Evolutionary conservation across 768 basidiomycete species (phyloP), one percentile per base, ranked within the genome.

Genomic region (Boletus sp.): DNA sequence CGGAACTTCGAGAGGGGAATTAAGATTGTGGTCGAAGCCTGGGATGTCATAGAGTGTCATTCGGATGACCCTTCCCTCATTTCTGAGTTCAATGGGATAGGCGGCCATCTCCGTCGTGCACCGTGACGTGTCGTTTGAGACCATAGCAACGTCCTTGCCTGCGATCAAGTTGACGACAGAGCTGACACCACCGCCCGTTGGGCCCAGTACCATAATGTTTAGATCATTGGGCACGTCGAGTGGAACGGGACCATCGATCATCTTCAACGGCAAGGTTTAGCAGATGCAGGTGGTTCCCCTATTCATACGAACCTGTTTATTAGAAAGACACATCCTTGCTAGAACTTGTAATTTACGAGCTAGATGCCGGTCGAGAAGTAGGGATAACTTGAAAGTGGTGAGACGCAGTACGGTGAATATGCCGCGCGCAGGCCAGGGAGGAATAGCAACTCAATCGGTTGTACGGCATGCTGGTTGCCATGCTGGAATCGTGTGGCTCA

Each of bases 91-190:
- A 40, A 64, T 58, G 28, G 42, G 56, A 41, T 67, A 62, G 2
- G 59, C 59, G 7, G 28, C 44, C 51, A 56, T 54, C 50, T 51
- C 60, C 40, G 42, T 57, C 24, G 65, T 69, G 58, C 65, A 67
- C 3, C 58, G 65, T 11, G 54, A 12, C 0, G 59, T 49, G 46
- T 60, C 60, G 12, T 60, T 60, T 1, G 67, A 69, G 9, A 65
- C 65, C 6, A 2, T 36, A 52, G 70, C 62, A 3, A 67, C 52
- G 2, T 56, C 50, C 29, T 56, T 51, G 50, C 66, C 63, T 32
- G 64, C 61, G 47, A 70, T 72, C 54, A 70, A 39, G 59, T 72
- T 72, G 68, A 70, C 64, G 47, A 70, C 56, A 39, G 69, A 67
- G 45, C 70, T 70, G 52, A 57, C 62, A 11, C 70, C 70, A 20